Conservation (phyloP, 169 alveolate species). For the Ichthyophthirius multifiliis region DNA sequence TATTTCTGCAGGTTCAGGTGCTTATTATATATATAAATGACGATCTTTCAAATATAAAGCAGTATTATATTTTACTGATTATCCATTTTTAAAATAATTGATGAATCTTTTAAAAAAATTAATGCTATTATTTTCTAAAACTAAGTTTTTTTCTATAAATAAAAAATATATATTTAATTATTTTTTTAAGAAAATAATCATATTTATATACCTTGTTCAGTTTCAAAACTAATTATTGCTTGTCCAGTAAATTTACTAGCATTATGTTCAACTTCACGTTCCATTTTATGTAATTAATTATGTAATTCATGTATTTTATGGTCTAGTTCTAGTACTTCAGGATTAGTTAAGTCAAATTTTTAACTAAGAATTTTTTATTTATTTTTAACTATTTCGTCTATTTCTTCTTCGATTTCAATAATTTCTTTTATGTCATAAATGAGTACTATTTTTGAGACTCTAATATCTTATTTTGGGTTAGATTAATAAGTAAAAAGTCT, state of each 20-base stretch:
- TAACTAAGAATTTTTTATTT: slow-evolving; percentile 13
- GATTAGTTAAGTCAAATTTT: background rate
- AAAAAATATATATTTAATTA: background rate
- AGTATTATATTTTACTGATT: background rate
- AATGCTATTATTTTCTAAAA: background rate
- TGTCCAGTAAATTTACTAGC: slow-evolving; percentile 25
- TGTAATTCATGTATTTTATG: slow-evolving; percentile 30
- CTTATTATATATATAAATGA: slow-evolving; percentile 19
- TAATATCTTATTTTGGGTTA: background rate
- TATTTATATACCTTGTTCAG: slow-evolving; percentile 9
- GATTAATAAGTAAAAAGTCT: background rate
- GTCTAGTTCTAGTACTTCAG: background rate
- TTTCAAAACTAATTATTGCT: slow-evolving; percentile 34
- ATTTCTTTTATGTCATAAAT: slow-evolving; percentile 31
- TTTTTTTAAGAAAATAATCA: background rate
- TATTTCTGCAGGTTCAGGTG: slow-evolving; percentile 40
- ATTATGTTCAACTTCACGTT: background rate
- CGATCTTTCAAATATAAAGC: slow-evolving; percentile 11
- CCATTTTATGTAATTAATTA: slow-evolving; percentile 7
- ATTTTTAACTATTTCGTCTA: background rate
- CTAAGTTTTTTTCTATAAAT: slow-evolving; percentile 8
- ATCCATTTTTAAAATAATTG: slow-evolving; percentile 6
- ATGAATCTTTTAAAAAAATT: background rate
- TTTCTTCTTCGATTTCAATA: slow-evolving; percentile 14
- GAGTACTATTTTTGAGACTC: slow-evolving; percentile 19